A percentile compares a stretch with the other conserved stretches of the same genome.
These are phyloP conservation scores for Mallotus nudiflorus DNA, from an alignment of 345 rosid species.

Conservation along the genomic window DNA sequence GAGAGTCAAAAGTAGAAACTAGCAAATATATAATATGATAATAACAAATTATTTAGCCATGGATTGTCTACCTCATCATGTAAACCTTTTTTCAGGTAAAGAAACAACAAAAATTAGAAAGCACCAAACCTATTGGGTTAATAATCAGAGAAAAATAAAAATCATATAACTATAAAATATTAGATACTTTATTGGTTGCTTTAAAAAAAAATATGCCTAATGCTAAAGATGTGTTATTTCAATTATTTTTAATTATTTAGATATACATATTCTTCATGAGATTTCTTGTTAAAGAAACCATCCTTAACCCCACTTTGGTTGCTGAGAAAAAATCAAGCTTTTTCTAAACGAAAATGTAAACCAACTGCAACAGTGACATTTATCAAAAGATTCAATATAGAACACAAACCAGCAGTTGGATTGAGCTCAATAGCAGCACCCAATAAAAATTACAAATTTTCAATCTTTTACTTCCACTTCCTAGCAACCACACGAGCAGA, in stretches of 20 bases:
- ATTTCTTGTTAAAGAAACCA: conserved; percentile 8
- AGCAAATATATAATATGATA: not conserved
- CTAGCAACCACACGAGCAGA: not conserved
- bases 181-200: conserved; percentile 4
- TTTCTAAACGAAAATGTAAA: not conserved
- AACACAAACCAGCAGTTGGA: not conserved
- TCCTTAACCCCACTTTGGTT: not conserved
- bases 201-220: not conserved
- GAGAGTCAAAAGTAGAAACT: not conserved
- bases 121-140: no score
- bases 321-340: not conserved
- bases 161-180: no score
- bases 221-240: conserved; percentile 3
- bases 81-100: no score
- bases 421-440: not conserved
- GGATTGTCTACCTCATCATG: no score
- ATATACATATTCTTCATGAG: not conserved
- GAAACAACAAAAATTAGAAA: not conserved
- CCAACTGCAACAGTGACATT: not conserved
- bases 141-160: no score
- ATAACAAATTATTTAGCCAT: no score
- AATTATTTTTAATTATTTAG: not conserved
- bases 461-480: not conserved
- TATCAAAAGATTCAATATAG: not conserved
- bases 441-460: not conserved